Evolutionary conservation across 2,329 filamentous ascomycete species (phyloP), one percentile per base, ranked within the genome.

Genomic region (Escovopsis weberi): DNA sequence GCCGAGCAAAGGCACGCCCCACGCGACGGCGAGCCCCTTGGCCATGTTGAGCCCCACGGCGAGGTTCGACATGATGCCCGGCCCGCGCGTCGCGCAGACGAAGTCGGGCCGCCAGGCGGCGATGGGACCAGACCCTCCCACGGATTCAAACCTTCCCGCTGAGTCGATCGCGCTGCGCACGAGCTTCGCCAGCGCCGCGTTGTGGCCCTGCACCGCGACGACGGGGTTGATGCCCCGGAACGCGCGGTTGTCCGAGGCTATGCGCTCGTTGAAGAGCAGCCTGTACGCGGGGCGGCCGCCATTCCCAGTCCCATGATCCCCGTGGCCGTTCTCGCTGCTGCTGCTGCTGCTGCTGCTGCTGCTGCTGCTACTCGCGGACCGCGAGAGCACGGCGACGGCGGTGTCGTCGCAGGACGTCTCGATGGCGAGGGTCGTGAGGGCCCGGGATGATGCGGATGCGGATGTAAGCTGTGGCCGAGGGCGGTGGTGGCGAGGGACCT

Each of bases 361-460:
- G 26, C 6, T 9, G 26, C 9, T 28, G 26, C 26, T 28, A 5
- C 26, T 5, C 26, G 28, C 6, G 28, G 51, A 50, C 40, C 78
- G 80, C 42, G 84, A 75, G 34, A 95, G 69, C 39, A 96, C 63
- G 28, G 89, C 82, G 18, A 95, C 87, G 45, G 83, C 88, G 1
- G 88, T 94, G 65, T 96, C 89, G 63, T 96, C 89, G 69, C 89
- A 91, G 3, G 82, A 87, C 9, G 82, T 82, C 59, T 91, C 85
- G 55, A 91, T 87, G 41, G 83, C 83, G 39, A 89, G 72, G 5
- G 74, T 78, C 15, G 73, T 56, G 44, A 75, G 65, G 35, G 46
- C 48, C 26, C 61, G 23, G 4, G 62, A 15, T 18, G 38, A 9
- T 12, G 32, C 15, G 23, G 35, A 19, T 23, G 35, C 7, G 9